These are phyloP conservation scores for Naumovozyma baii DNA, from an alignment of 805 yeast species.

Conservation along the genomic window DNA sequence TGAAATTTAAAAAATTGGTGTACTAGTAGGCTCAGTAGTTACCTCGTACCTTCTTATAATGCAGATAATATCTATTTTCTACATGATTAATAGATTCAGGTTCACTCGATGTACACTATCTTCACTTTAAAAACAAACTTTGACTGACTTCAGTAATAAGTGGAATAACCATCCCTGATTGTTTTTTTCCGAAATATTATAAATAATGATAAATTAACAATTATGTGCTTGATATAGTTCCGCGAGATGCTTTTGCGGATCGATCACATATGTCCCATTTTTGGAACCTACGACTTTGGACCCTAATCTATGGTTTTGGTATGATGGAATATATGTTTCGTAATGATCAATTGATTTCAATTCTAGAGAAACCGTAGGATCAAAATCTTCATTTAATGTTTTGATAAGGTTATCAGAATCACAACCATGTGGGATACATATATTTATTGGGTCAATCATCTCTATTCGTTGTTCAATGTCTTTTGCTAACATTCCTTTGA, in stretches of 20 bases:
- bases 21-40: no score
- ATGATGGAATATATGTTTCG: neutral
- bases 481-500: slow-evolving; percentile 1
- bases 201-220: neutral
- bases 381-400: slow-evolving; percentile 29
- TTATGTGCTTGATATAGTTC: neutral
- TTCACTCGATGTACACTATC: no score
- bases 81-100: no score
- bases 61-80: no score
- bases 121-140: no score
- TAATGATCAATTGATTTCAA: no score
- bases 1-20: no score
- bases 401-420: slow-evolving; percentile 46
- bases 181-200: neutral
- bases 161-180: no score
- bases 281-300: neutral
- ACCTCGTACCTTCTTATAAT: no score
- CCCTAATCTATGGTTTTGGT: neutral
- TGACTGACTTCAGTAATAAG: no score
- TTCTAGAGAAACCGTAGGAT: slow-evolving; percentile 9
- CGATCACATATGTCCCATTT: neutral
- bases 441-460: slow-evolving; percentile 14
- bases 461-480: slow-evolving; percentile 6
- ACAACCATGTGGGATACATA: slow-evolving; percentile 39
- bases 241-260: neutral